Percentiles rank a stretch among this genome's conserved stretches.
These are phyloP conservation scores for Moricandia moricandioides DNA, from an alignment of 345 rosid species.

Conservation along the genomic window DNA sequence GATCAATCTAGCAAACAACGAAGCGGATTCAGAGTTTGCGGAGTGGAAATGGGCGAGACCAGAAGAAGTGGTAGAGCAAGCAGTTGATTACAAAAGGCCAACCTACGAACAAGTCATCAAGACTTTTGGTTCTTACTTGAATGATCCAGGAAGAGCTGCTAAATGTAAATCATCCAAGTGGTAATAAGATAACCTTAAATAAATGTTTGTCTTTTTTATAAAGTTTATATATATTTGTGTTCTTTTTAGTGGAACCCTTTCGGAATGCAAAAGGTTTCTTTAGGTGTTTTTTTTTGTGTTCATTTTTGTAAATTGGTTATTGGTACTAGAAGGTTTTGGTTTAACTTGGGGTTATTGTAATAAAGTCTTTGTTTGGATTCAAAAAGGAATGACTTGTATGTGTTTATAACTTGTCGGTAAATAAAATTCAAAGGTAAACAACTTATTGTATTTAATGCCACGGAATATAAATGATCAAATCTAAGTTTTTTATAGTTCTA, in stretches of 20 bases:
- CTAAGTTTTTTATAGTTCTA: no score
- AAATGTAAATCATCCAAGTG: slow-evolving; percentile 94
- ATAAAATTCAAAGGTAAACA: background rate
- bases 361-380: slow-evolving; percentile 23
- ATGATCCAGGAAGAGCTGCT: slow-evolving; percentile 53
- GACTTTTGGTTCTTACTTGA: slow-evolving; percentile 68
- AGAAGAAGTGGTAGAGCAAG: slow-evolving; percentile 88
- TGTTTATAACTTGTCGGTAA: slow-evolving; percentile 6
- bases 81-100: slow-evolving; percentile 98
- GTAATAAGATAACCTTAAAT: slow-evolving; percentile 40
- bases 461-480: background rate
- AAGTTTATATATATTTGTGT: background rate
- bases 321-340: slow-evolving; percentile 34
- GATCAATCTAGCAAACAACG: slow-evolving; percentile 73
- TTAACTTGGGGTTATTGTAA: slow-evolving; percentile 22
- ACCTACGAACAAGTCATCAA: slow-evolving; percentile 86
- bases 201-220: background rate
- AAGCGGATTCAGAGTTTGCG: slow-evolving; percentile 80
- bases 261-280: slow-evolving; percentile 20
- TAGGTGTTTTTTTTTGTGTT: background rate
- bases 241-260: slow-evolving; percentile 20
- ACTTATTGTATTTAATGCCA: background rate
- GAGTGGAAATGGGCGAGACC: slow-evolving; percentile 97
- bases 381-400: background rate
- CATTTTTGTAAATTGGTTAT: slow-evolving; percentile 35